Evolutionary conservation across 2,329 filamentous ascomycete genomes (phyloP).

Genomic region (Clarireedia sp.): DNA sequence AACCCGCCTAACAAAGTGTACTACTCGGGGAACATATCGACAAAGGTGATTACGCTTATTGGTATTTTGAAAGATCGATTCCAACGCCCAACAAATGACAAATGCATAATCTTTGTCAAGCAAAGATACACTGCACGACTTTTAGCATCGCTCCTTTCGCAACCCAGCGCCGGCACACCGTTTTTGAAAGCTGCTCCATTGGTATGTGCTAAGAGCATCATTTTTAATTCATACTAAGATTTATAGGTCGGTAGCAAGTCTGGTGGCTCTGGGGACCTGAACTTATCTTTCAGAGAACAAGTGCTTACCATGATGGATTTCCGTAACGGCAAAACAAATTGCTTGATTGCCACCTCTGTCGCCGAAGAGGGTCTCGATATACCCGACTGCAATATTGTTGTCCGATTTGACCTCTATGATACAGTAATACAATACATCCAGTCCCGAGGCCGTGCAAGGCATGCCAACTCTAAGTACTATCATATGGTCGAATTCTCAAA

Average conservation of each 20-base stretch:
- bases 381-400: slow-evolving; percentile 57
- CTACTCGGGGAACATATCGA: slow-evolving; percentile 44
- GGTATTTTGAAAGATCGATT: slow-evolving; percentile 57
- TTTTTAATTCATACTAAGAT: background rate
- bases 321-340: slow-evolving; percentile 50
- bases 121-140: slow-evolving; percentile 69
- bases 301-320: slow-evolving; percentile 63
- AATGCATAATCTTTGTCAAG: slow-evolving; percentile 84
- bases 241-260: slow-evolving; percentile 40
- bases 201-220: slow-evolving; percentile 35
- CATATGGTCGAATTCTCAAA: slow-evolving; percentile 77
- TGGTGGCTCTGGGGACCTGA: slow-evolving; percentile 46
- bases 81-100: slow-evolving; percentile 44
- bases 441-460: slow-evolving; percentile 78
- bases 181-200: slow-evolving; percentile 56
- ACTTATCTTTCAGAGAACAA: slow-evolving; percentile 61
- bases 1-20: background rate
- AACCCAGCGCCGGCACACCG: slow-evolving; percentile 44
- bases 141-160: slow-evolving; percentile 58
- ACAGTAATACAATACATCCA: slow-evolving; percentile 96
- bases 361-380: slow-evolving; percentile 63
- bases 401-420: slow-evolving; percentile 77
- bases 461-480: slow-evolving; percentile 68
- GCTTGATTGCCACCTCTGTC: slow-evolving; percentile 58
- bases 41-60: slow-evolving; percentile 62